Evolutionary conservation across 2,329 filamentous ascomycete genomes (phyloP), one percentile per base, ranked within the genome.

Genomic region (Penicillium sclerotigenum): DNA sequence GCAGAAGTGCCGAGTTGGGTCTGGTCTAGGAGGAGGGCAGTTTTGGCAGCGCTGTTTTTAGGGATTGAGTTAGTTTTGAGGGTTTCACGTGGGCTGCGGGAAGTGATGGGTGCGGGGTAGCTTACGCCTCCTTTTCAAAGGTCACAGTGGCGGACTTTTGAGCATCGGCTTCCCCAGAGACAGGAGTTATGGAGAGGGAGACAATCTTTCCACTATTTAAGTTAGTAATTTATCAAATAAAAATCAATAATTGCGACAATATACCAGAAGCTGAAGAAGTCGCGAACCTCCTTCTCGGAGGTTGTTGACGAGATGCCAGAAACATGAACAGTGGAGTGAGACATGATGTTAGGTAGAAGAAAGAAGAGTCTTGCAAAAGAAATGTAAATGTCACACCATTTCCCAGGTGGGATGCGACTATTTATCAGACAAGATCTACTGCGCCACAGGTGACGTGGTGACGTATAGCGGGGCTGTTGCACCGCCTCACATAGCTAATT

Each of bases 241-340:
- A 34, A 2, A n/a, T n/a, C 1, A 34, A 10, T n/a, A 14, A 2
- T 41, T 38, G 62, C 24, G 16, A 41, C 1, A 7, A 10, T 49
- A 31, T 52, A 69, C 90, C 84, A 87, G 77, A 97, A 97, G 81
- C 89, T 94, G 82, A 99, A 99, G 83, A 99, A 99, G 73, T 96
- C 92, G 71, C 86, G 86, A 68, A 99, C 87, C 77, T 97, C 91
- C 78, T 92, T 88, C 77, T 99, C 91, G 65, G 84, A 86, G 55
- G 93, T 97, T 73, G 87, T 78, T 60, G 81, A 73, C 65, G 89
- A 86, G 78, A 99, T 96, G 80, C 94, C 92, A 79, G 89, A 89
- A 69, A 97, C 92, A 79, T 92, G 80, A 62, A 97, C 90, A 48
- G 89, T 93, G 68, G 79, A 83, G 67, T 77, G 65, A 50, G 83